Evolutionary conservation across 2,329 filamentous ascomycete genomes (phyloP).

Genomic region (Alternaria sp.): DNA sequence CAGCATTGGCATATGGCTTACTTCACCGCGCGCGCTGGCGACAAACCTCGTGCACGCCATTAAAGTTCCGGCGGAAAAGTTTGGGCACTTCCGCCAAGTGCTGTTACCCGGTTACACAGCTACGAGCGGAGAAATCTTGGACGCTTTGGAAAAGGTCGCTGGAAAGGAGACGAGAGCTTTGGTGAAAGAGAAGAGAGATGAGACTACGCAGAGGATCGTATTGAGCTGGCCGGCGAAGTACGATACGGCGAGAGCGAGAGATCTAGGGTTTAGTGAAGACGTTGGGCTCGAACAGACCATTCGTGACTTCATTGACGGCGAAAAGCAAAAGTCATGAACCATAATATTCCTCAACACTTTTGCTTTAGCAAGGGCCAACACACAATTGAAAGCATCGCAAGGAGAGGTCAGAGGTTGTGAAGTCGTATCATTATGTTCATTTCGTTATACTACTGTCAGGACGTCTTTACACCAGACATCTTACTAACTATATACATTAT

Average conservation of each 20-base stretch:
- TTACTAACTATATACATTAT: background rate
- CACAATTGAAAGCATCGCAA: background rate
- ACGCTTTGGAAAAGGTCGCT: conserved; percentile 62
- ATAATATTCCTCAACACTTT: background rate
- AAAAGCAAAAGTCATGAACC: conserved; percentile 23
- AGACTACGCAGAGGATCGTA: conserved; percentile 60
- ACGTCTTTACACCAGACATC: background rate
- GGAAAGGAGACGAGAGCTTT: conserved; percentile 59
- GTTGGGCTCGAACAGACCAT: conserved; percentile 56
- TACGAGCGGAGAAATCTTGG: conserved; percentile 63
- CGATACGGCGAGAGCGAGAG: conserved; percentile 62
- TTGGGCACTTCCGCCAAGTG: conserved; percentile 60
- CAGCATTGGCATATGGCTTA: conserved; percentile 64
- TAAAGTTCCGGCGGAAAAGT: conserved; percentile 57
- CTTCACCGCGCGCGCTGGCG: conserved; percentile 61
- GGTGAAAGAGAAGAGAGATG: conserved; percentile 60
- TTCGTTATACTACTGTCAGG: background rate
- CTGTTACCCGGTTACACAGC: conserved; percentile 62
- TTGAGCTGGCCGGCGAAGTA: conserved; percentile 64
- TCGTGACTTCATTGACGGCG: conserved; percentile 50
- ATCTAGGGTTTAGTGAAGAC: conserved; percentile 60
- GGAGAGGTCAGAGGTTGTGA: background rate
- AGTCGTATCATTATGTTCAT: background rate
- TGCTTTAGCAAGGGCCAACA: background rate
- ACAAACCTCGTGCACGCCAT: conserved; percentile 62